Conservation (phyloP, 805 yeast genomes). For the Starmerella stellata region DNA sequence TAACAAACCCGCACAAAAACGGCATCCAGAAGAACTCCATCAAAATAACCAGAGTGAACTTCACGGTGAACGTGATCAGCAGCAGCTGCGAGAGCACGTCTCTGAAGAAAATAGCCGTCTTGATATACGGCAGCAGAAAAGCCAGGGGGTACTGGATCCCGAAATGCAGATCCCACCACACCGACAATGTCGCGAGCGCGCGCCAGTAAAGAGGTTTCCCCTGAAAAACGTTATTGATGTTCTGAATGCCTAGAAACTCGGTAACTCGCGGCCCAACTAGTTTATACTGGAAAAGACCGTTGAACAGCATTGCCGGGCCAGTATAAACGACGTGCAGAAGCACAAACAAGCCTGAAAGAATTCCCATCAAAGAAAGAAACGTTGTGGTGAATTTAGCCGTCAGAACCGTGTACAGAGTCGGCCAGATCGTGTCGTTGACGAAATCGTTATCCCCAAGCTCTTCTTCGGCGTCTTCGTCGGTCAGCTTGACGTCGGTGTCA, state of each 20-base stretch:
- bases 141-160: neutral
- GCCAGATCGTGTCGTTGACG: neutral
- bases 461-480: neutral
- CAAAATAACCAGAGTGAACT: conserved; percentile 56
- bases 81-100: too few species aligned
- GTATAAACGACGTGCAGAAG: too few species aligned
- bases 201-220: neutral
- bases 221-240: too few species aligned
- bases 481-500: too few species aligned
- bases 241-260: too few species aligned
- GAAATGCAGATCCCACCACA: neutral
- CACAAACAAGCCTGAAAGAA: neutral
- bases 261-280: too few species aligned
- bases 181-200: neutral
- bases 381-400: neutral
- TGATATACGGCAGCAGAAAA: neutral
- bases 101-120: too few species aligned
- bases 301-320: too few species aligned
- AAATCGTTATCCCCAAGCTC: neutral
- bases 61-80: conserved; percentile 27
- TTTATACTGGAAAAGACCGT: too few species aligned
- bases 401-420: too few species aligned
- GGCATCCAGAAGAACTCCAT: conserved; percentile 79
- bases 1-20: conserved; percentile 58
- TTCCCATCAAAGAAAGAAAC: neutral